These are phyloP conservation scores for Auxenochlorella pyrenoidosa DNA, from an alignment of 139 green algal genomes.

Conservation along the genomic window DNA sequence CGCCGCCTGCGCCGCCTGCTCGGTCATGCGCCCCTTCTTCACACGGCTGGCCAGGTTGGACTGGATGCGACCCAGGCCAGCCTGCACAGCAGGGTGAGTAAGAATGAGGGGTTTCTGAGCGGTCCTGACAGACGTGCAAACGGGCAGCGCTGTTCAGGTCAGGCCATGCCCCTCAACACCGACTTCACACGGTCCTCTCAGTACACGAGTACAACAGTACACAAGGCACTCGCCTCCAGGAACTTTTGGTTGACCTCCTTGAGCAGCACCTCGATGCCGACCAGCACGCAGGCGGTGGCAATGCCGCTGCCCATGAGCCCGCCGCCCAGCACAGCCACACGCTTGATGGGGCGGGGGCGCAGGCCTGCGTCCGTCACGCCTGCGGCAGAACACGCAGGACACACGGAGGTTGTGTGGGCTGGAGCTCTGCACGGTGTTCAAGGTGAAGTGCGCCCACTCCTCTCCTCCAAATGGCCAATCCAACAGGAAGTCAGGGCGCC, in stretches of 20 bases:
- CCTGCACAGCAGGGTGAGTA: conserved; percentile 45
- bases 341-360: conserved; percentile 76
- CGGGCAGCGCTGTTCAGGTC: too few species aligned
- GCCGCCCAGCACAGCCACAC: conserved; percentile 92
- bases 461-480: not conserved
- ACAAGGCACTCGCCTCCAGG: conserved; percentile 72
- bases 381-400: conserved; percentile 22
- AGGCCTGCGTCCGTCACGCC: conserved; percentile 91
- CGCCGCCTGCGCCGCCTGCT: conserved; percentile 62
- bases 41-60: conserved; percentile 89
- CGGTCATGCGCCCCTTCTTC: conserved; percentile 91
- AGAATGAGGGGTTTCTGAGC: not conserved
- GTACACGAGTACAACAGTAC: too few species aligned
- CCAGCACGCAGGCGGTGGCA: conserved; percentile 83
- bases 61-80: conserved; percentile 87
- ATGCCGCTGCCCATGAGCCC: conserved; percentile 99
- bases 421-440: too few species aligned
- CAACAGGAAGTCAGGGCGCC: too few species aligned
- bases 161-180: too few species aligned
- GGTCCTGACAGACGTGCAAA: too few species aligned
- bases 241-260: conserved; percentile 99
- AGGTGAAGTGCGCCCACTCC: not conserved
- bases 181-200: too few species aligned
- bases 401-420: not conserved
- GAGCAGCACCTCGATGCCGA: conserved; percentile 85